Conservation (phyloP, 305 asterid species). For the Fraxinus latifolia region DNA sequence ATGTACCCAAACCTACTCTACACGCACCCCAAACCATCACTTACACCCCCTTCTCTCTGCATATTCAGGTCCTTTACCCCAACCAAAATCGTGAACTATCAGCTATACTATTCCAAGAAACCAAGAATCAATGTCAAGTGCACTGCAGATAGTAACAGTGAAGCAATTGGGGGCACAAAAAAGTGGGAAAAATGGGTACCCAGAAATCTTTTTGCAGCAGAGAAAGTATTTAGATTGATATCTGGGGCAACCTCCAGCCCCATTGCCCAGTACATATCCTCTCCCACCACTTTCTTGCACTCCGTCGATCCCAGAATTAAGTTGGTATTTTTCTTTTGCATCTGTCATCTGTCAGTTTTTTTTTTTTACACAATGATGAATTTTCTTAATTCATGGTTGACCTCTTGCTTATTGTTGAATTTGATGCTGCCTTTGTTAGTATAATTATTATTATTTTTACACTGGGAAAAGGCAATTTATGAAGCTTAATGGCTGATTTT, state of each 20-base stretch:
- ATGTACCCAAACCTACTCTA: slow-evolving; percentile 45
- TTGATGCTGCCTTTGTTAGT: neutral
- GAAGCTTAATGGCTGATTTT: neutral
- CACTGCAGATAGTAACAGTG: slow-evolving; percentile 31
- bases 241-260: slow-evolving; percentile 93
- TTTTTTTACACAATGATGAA: neutral
- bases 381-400: neutral
- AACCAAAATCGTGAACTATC: slow-evolving; percentile 24
- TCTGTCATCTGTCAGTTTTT: neutral
- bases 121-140: slow-evolving; percentile 44
- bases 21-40: slow-evolving; percentile 29
- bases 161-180: slow-evolving; percentile 29
- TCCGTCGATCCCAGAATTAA: slow-evolving; percentile 85
- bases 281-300: slow-evolving; percentile 93
- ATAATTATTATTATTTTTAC: neutral
- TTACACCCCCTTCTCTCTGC: slow-evolving; percentile 19
- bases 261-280: slow-evolving; percentile 90
- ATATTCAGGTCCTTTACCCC: slow-evolving; percentile 16
- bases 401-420: neutral
- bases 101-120: slow-evolving; percentile 23
- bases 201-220: slow-evolving; percentile 63
- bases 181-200: slow-evolving; percentile 91
- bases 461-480: neutral
- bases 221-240: slow-evolving; percentile 74
- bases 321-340: slow-evolving; percentile 48